phyloP scores from a whole-genome alignment of 2,329 filamentous ascomycete species.

The Sporothrix euskadiensis region DNA sequence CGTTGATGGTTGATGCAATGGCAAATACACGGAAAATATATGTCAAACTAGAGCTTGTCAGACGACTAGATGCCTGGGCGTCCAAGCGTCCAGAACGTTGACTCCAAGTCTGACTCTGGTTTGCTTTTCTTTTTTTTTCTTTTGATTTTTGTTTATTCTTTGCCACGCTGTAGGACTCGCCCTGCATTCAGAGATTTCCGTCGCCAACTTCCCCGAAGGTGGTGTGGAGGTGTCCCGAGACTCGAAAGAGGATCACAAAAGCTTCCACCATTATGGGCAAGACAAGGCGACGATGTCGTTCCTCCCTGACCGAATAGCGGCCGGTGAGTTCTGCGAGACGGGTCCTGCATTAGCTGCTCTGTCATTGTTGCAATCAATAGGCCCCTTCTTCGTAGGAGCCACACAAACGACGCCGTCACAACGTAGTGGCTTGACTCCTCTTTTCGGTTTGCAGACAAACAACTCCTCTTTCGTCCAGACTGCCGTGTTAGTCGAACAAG shows the following conservation, averaged over 20 bases:
- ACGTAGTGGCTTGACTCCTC: conserved; percentile 10
- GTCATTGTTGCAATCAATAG: neutral
- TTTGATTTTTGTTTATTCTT: neutral
- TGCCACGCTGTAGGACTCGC: conserved; percentile 14
- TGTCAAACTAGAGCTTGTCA: neutral
- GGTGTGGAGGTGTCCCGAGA: conserved; percentile 10
- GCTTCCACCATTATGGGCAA: neutral
- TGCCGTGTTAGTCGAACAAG: neutral
- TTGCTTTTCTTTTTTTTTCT: too few relatives aligned
- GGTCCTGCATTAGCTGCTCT: conserved; percentile 5
- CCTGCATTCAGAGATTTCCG: conserved; percentile 1
- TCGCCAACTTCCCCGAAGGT: conserved; percentile 3
- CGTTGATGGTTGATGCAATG: neutral
- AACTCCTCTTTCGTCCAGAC: neutral
- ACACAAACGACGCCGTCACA: neutral
- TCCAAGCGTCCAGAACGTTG: neutral
- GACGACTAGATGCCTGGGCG: neutral
- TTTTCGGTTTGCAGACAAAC: neutral
- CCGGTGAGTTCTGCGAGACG: conserved; percentile 5
- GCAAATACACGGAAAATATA: neutral
- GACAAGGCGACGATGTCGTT: neutral
- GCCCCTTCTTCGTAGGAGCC: neutral
- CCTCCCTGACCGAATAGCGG: neutral
- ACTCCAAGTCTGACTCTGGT: neutral
- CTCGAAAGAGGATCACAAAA: neutral